Evolutionary conservation across 257 asterid species (phyloP).

Genomic region (Solanum pimpinellifolium): DNA sequence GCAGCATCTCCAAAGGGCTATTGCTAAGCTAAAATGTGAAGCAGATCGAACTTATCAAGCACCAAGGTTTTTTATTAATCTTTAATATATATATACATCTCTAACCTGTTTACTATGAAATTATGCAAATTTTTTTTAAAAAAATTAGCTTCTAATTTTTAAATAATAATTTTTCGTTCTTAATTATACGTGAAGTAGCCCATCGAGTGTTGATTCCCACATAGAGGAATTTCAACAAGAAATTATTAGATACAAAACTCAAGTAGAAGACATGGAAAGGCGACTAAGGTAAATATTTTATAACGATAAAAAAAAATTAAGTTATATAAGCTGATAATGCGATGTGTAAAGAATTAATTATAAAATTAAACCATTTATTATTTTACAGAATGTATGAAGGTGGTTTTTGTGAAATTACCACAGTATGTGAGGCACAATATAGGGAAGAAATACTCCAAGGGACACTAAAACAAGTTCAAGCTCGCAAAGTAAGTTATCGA

Average conservation of each 20-base stretch:
- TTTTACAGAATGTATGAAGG: slow-evolving; percentile 55
- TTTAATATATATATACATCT: neutral
- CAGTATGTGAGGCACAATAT: slow-evolving; percentile 58
- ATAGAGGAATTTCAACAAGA: slow-evolving; percentile 75
- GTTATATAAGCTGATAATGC: neutral
- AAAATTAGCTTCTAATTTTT: neutral
- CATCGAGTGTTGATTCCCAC: slow-evolving; percentile 49
- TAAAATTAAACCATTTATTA: neutral
- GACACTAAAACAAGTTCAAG: slow-evolving; percentile 50
- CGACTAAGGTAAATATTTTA: slow-evolving; percentile 36
- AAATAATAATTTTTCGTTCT: neutral
- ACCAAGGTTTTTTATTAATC: slow-evolving; percentile 33
- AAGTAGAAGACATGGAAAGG: slow-evolving; percentile 58
- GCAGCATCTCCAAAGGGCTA: slow-evolving; percentile 66
- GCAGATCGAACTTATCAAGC: slow-evolving; percentile 35
- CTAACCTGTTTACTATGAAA: neutral
- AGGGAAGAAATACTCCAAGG: slow-evolving; percentile 68
- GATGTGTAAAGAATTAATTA: neutral
- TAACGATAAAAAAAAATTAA: neutral
- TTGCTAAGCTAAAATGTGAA: slow-evolving; percentile 67
- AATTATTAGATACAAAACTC: slow-evolving; percentile 43
- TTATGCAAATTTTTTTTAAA: neutral
- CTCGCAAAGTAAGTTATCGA: slow-evolving; percentile 40
- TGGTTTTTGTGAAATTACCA: slow-evolving; percentile 40
- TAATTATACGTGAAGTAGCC: slow-evolving; percentile 32